phyloP scores from a whole-genome alignment of 2,329 filamentous ascomycete genomes.

The Neoarthrinium moseri region DNA sequence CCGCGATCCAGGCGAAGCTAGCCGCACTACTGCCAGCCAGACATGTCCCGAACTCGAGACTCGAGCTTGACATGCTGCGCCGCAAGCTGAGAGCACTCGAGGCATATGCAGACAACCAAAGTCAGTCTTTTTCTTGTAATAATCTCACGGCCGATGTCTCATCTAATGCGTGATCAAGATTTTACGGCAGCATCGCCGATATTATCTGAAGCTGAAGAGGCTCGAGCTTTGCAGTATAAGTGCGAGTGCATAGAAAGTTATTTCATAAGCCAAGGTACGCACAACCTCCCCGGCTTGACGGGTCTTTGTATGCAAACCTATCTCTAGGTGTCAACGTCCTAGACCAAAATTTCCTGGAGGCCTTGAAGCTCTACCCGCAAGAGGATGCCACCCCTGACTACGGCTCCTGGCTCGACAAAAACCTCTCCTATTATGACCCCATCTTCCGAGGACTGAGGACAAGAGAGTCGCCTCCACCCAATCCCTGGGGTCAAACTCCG shows the following conservation, averaged over 20 bases:
- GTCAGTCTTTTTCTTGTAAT: conserved; percentile 39
- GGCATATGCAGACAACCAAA: conserved; percentile 45
- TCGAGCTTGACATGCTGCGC: conserved; percentile 55
- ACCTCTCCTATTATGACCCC: conserved; percentile 48
- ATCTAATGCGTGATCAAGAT: conserved; percentile 27
- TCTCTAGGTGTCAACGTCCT: conserved; percentile 41
- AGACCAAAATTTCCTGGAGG: conserved; percentile 37
- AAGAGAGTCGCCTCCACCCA: conserved; percentile 34
- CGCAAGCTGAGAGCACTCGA: conserved; percentile 52
- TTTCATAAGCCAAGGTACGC: conserved; percentile 47
- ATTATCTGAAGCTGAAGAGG: conserved; percentile 54
- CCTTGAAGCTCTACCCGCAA: conserved; percentile 33
- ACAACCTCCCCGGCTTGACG: not conserved
- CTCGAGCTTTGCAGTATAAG: conserved; percentile 54
- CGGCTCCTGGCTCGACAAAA: conserved; percentile 50
- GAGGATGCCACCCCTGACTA: conserved; percentile 47
- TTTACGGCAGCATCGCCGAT: conserved; percentile 38
- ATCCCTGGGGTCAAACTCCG: conserved; percentile 35
- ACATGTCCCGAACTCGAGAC: conserved; percentile 44
- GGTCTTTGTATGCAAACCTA: not conserved
- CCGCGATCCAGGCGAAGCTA: conserved; percentile 51
- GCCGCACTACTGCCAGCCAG: conserved; percentile 45
- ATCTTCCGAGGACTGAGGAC: conserved; percentile 39
- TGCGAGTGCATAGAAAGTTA: conserved; percentile 57
- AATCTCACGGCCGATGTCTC: conserved; percentile 13